Evolutionary conservation across 345 rosid species (phyloP), one percentile per base, ranked within the genome.

Genomic region (Ceriops tagal): DNA sequence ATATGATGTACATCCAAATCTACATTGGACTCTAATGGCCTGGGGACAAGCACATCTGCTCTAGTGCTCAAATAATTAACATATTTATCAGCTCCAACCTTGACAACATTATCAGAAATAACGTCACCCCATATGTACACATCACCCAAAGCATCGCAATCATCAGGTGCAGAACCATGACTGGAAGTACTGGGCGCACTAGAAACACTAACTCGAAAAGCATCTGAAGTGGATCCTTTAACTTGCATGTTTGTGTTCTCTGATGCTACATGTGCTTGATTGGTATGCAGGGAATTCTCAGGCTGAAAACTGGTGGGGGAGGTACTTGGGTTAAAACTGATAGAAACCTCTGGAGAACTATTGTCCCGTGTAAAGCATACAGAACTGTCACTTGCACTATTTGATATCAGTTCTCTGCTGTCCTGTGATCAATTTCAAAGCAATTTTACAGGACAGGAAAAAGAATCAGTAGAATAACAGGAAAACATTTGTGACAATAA

Each of bases 101-200:
- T 88, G 63, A 83, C 64, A 75, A 80, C 64, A 75, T 79, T 85
- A 75, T 92, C 99, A 75, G 87, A 88, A 61, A 83, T 78, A 47
- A 92, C 84, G 82, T 95, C 98, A 62, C 99, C 97, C 99, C 98
- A 95, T 66, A 95, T 80, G 75, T 90, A 95, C 61, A 95, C 96
- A 80, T 95, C 99, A 58, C 96, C 97, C 75, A 88, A 71, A 58
- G 99, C 99, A 81, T 92, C 99, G 66, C 87, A 89, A 79, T 95
- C 93, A 76, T 92, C 97, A 18, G 96, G 96, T 77, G 88, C 97
- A 75, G 97, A 95, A 62, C 97, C 96, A 70, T 95, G 99, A 78
- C 97, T 95, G 57, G 99, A 92, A 62, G 93, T 90, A 83, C 99
- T 95, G 69, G 90, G 99, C 24, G 82, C 92, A 71, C 99, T 95